Evolutionary conservation across 176 grass and related monocot species (phyloP), one percentile per base, ranked within the genome.

Genomic region (Echinochloa phyllopogon): DNA sequence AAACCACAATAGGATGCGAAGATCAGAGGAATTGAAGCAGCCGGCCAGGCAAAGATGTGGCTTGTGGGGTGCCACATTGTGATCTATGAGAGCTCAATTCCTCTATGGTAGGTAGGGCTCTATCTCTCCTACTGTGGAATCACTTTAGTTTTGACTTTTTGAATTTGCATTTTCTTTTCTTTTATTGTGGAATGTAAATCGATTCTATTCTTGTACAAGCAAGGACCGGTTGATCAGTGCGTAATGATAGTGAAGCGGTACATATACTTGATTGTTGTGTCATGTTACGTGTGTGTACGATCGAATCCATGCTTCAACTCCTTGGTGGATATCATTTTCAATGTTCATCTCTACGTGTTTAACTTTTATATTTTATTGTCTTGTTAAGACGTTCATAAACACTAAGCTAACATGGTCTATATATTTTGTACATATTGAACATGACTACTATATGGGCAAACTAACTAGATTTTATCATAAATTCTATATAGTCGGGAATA

Each of bases 141-240:
- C 58, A 24, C 58, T 79, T 87, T 83, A 21, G 9, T 59, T 90
- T 79, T 90, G 39, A 83, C 18, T 71, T 52, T 52, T 86, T 39
- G 4, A 77, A 36, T 51, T 15, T 48, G 21, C 4, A 3, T 57
- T 58, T 51, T 45, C 0, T 29, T 36, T 57, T 56, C 0, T n/a
- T 79, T 80, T 44, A 0, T 71, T 18, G 21, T 73, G 29, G 65
- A 58, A 83, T 83, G 29, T 24, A 57, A 78, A 40, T 85, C 74
- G 48, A 83, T 87, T 49, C 24, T 48, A 16, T 60, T 40, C 67
- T 8, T 68, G 40, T 74, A 23, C 67, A 79, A 61, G 68, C 24
- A 85, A 68, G 18, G 79, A 83, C 59, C 14, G 18, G 59, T 49
- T 41, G 15, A 47, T 53, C 6, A 5, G 72, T 45, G 18, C 17